Conservation (phyloP, 2,329 filamentous ascomycete genomes). For the Talaromyces sp. region DNA sequence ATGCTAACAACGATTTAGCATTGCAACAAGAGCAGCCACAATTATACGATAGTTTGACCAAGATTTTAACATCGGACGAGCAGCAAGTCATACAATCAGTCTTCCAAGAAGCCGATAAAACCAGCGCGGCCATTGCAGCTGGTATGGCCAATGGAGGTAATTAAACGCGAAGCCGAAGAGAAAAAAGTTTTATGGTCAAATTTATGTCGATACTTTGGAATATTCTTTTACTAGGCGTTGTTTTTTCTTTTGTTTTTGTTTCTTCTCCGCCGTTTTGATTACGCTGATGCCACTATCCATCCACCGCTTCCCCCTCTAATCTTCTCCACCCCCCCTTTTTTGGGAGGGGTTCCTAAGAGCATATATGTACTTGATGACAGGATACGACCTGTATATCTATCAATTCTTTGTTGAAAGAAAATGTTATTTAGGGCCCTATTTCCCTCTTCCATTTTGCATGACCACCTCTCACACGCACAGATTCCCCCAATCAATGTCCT, state of each 20-base stretch:
- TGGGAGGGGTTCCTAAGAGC: background rate
- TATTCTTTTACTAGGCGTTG: background rate
- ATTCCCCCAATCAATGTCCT: background rate
- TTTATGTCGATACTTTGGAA: background rate
- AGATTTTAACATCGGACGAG: conserved; percentile 73
- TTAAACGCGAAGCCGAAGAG: background rate
- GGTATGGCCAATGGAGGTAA: conserved; percentile 26
- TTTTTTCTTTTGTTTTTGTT: background rate
- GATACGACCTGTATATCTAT: background rate
- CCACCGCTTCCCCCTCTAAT: conserved; percentile 27
- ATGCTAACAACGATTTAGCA: conserved; percentile 48
- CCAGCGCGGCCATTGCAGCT: conserved; percentile 32
- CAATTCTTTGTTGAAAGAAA: background rate
- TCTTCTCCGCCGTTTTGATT: background rate
- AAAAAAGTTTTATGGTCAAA: conserved; percentile 2
- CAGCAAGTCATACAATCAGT: conserved; percentile 75
- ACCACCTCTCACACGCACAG: background rate
- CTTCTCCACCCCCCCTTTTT: conserved; percentile 19
- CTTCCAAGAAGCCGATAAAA: conserved; percentile 64
- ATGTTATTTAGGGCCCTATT: background rate
- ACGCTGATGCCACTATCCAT: background rate
- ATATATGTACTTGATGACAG: background rate
- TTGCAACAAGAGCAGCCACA: conserved; percentile 88
- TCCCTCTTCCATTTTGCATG: background rate
- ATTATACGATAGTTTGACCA: conserved; percentile 75